These are phyloP conservation scores for Fusarium multiceps DNA, from an alignment of 2,329 filamentous ascomycete genomes.

Conservation along the genomic window DNA sequence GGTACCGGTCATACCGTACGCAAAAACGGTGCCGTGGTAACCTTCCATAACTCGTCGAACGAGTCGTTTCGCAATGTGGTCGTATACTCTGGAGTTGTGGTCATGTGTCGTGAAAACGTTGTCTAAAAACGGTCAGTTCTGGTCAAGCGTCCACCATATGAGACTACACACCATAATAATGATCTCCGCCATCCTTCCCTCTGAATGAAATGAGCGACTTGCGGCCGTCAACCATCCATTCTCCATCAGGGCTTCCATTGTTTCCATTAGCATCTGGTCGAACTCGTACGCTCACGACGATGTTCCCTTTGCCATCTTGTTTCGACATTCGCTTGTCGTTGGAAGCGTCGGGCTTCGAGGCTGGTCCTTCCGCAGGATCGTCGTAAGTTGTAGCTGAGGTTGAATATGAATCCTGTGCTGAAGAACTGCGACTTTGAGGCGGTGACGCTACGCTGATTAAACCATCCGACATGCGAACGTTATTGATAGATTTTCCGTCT, in stretches of 20 bases:
- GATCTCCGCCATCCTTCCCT: slow-evolving; percentile 91
- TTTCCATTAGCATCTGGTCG: slow-evolving; percentile 80
- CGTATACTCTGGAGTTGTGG: slow-evolving; percentile 94
- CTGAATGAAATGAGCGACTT: slow-evolving; percentile 83
- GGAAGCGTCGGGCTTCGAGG: slow-evolving; percentile 48
- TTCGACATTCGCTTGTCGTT: slow-evolving; percentile 64
- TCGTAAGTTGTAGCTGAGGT: slow-evolving; percentile 92
- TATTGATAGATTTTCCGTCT: slow-evolving; percentile 78
- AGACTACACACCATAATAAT: slow-evolving; percentile 79
- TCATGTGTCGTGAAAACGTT: slow-evolving; percentile 96
- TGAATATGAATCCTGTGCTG: slow-evolving; percentile 90
- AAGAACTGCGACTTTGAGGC: slow-evolving; percentile 89
- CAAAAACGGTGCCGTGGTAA: slow-evolving; percentile 97
- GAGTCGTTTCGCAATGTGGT: slow-evolving; percentile 90
- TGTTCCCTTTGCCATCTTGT: slow-evolving; percentile 87
- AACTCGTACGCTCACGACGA: slow-evolving; percentile 93
- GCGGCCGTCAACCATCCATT: slow-evolving; percentile 93
- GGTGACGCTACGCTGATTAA: slow-evolving; percentile 83
- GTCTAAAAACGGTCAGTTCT: slow-evolving; percentile 65
- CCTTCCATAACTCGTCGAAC: slow-evolving; percentile 98
- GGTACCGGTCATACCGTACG: slow-evolving; percentile 98
- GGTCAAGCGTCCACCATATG: neutral
- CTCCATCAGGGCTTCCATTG: slow-evolving; percentile 73
- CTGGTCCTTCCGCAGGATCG: slow-evolving; percentile 71
- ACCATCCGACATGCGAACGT: slow-evolving; percentile 76